Conservation (phyloP, 306 rosid genomes). For the Prunus mongolica region DNA sequence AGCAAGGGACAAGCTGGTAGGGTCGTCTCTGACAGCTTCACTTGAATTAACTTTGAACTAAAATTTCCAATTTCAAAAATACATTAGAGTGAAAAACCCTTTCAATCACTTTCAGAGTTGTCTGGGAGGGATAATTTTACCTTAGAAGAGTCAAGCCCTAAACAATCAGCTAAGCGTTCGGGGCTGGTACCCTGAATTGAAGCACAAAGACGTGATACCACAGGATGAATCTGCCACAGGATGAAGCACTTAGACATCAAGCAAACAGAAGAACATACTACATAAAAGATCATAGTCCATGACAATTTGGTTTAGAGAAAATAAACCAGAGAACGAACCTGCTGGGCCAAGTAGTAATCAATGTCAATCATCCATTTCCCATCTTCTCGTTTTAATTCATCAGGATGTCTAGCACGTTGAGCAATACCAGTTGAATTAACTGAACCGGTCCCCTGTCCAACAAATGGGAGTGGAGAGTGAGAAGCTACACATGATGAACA, state of each 20-base stretch:
- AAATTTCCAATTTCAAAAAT: conserved; percentile 15
- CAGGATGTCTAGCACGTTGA: conserved; percentile 98
- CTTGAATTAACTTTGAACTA: conserved; percentile 74
- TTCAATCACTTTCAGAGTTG: conserved; percentile 12
- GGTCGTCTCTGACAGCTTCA: conserved; percentile 52
- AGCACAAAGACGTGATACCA: conserved; percentile 94
- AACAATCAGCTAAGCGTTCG: conserved; percentile 88
- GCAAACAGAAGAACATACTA: conserved; percentile 10
- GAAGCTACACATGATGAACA: conserved; percentile 10
- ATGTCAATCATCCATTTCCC: conserved; percentile 96
- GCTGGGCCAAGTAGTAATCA: conserved; percentile 90
- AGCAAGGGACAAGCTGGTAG: conserved; percentile 54
- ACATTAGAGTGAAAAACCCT: conserved; percentile 1
- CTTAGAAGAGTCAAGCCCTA: conserved; percentile 92
- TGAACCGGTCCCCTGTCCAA: conserved; percentile 65
- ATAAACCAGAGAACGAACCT: conserved; percentile 39
- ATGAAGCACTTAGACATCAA: conserved; percentile 22
- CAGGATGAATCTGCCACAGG: conserved; percentile 78
- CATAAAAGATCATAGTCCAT: not conserved
- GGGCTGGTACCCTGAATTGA: conserved; percentile 96
- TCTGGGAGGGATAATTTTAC: conserved; percentile 30
- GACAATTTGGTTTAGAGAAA: conserved; percentile 3
- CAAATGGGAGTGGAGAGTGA: conserved; percentile 13
- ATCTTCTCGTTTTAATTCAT: conserved; percentile 81
- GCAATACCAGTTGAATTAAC: conserved; percentile 64